phyloP scores from a whole-genome alignment of 106 monocot species.

The Iris macrosiphon region DNA sequence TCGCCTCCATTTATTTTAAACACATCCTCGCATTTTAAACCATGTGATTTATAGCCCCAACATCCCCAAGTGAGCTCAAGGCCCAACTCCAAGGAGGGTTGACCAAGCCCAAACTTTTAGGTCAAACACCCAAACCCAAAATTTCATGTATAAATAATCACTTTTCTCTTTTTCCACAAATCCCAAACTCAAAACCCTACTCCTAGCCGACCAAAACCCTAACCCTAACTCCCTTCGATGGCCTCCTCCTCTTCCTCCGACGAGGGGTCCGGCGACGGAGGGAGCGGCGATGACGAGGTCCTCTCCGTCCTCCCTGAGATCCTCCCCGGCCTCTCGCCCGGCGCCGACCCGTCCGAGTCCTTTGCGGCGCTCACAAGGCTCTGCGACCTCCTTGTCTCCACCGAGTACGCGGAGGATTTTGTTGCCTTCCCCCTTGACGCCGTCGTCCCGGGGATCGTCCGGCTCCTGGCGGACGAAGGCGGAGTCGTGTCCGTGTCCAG shows the following conservation, averaged over 20 bases:
- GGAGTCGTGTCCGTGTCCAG: no score
- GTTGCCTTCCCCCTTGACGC: constrained; percentile 19
- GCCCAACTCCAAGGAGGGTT: no score
- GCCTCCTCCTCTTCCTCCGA: not conserved
- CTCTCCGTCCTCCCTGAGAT: not conserved
- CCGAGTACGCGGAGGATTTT: constrained; percentile 33
- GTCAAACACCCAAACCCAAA: no score
- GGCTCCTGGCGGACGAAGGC: constrained; percentile 34
- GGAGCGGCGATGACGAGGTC: not conserved
- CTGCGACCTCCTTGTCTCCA: constrained; percentile 49
- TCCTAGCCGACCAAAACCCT: not conserved
- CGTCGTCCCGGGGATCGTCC: constrained; percentile 36
- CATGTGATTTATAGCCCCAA: no score
- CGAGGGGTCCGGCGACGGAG: no score
- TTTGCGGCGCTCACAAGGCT: constrained; percentile 41
- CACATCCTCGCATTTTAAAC: no score
- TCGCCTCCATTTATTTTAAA: no score
- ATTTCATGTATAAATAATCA: no score
- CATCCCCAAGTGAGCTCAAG: no score
- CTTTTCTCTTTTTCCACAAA: no score
- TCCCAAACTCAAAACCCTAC: no score
- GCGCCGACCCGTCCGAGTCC: constrained; percentile 4
- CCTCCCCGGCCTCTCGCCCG: constrained; percentile 15
- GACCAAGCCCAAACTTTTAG: no score
- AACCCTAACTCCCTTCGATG: not conserved